Percentiles rank a stretch among this genome's conserved stretches.
Evolutionary conservation across 768 basidiomycete species (phyloP).

Genomic region (Brasilioporus rufonigricans): DNA sequence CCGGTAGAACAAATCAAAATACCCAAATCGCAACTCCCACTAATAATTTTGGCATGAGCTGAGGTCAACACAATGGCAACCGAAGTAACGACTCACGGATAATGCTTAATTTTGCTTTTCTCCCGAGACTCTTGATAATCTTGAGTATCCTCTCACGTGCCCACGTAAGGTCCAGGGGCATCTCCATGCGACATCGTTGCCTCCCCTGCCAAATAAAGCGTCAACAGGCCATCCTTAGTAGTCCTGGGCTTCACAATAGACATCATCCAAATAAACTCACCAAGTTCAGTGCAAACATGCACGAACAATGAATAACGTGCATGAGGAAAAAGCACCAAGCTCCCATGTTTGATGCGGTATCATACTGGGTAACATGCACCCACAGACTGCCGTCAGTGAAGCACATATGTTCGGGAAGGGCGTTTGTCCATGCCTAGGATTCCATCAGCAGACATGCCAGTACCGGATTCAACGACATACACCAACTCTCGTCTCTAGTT

Average conservation of each 20-base stretch:
- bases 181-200: conserved; percentile 31
- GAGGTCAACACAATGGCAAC: conserved; percentile 27
- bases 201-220: conserved; percentile 22
- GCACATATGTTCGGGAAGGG: conserved; percentile 67
- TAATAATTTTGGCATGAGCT: conserved; percentile 30
- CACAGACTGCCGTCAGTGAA: conserved; percentile 69
- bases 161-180: conserved; percentile 28
- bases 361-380: conserved; percentile 73
- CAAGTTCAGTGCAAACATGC: conserved; percentile 58
- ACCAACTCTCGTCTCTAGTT: conserved; percentile 46
- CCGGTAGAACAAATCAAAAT: conserved; percentile 32
- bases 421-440: conserved; percentile 58
- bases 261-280: conserved; percentile 40
- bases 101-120: conserved; percentile 41
- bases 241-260: neutral
- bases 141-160: conserved; percentile 39
- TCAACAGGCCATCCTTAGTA: neutral
- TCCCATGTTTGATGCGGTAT: conserved; percentile 73
- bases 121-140: conserved; percentile 40
- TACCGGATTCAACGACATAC: conserved; percentile 7
- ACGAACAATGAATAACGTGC: conserved; percentile 71
- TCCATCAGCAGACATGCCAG: conserved; percentile 3
- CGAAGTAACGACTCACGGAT: conserved; percentile 44
- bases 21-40: conserved; percentile 67
- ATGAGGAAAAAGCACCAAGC: conserved; percentile 81